phyloP scores from a whole-genome alignment of 345 rosid genomes.

The Limnanthes douglasii region DNA sequence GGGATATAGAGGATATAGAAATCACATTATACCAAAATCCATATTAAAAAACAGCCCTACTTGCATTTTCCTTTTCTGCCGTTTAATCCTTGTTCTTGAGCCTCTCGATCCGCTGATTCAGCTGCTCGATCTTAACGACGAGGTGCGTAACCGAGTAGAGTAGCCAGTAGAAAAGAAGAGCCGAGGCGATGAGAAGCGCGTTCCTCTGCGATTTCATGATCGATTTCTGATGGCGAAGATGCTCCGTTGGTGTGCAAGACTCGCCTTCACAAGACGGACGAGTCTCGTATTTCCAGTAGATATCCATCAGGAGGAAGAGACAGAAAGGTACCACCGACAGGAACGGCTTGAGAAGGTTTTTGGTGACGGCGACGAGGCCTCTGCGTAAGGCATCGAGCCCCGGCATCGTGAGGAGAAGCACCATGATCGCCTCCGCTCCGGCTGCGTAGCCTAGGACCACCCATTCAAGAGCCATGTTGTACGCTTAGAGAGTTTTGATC shows the following conservation, averaged over 20 bases:
- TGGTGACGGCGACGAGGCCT: conserved; percentile 71
- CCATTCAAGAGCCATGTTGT: conserved; percentile 85
- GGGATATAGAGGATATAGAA: too few species aligned
- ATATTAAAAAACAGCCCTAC: too few species aligned
- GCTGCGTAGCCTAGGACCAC: conserved; percentile 79
- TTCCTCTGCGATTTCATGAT: conserved; percentile 86
- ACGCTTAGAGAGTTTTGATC: conserved; percentile 1
- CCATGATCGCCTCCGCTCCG: conserved; percentile 86
- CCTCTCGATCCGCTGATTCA: conserved; percentile 62
- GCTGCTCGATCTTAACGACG: conserved; percentile 50
- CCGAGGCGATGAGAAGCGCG: conserved; percentile 63
- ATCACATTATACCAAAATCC: too few species aligned
- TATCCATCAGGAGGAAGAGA: conserved; percentile 74
- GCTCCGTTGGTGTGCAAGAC: conserved; percentile 65
- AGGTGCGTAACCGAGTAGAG: conserved; percentile 61
- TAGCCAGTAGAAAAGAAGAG: conserved; percentile 76
- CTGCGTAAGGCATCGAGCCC: conserved; percentile 64
- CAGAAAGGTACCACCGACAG: conserved; percentile 80
- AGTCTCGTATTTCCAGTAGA: conserved; percentile 92
- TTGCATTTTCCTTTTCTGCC: too few species aligned
- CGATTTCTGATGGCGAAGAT: conserved; percentile 84
- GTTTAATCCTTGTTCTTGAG: conserved; percentile 35
- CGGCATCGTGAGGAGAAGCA: conserved; percentile 65
- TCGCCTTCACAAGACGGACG: conserved; percentile 56
- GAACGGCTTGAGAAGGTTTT: conserved; percentile 79